Percentiles rank a stretch among this genome's conserved stretches.
These are phyloP conservation scores for Diaporthe humulicola DNA, from an alignment of 2,329 filamentous ascomycete species.

Conservation along the genomic window DNA sequence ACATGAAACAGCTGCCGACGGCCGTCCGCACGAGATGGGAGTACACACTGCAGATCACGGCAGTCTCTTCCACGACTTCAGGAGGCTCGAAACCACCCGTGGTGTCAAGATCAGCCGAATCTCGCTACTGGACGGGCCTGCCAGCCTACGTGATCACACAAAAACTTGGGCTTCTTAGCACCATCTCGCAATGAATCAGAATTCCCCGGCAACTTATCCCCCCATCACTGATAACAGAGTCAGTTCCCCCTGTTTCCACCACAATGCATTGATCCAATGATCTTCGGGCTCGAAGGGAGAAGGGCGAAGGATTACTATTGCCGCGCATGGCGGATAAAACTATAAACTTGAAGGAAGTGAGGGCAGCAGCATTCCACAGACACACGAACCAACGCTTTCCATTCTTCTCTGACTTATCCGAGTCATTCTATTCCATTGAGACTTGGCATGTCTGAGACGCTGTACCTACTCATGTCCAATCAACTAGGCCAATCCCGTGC, in stretches of 20 bases:
- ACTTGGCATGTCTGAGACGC: slow-evolving; percentile 7
- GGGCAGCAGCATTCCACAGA: neutral
- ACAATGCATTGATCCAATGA: neutral
- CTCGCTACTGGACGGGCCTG: neutral
- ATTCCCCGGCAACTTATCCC: neutral
- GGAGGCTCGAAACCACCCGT: neutral
- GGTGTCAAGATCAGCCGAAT: neutral
- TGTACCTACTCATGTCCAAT: neutral
- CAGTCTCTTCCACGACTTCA: neutral
- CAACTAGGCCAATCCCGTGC: neutral
- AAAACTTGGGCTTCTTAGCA: neutral
- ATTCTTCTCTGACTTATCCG: neutral
- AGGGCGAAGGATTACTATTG: neutral
- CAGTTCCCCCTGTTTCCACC: neutral
- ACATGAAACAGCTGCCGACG: neutral
- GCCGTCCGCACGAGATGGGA: neutral
- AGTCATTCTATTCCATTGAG: neutral
- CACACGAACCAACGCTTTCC: neutral
- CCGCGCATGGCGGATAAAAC: no score
- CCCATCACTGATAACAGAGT: neutral
- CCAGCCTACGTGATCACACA: neutral
- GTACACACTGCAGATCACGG: neutral
- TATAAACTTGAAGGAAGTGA: neutral
- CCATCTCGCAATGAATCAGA: neutral
- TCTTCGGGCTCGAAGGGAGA: neutral